Evolutionary conservation across 2,329 filamentous ascomycete genomes (phyloP).

Genomic region (Magnaporthales sp.): DNA sequence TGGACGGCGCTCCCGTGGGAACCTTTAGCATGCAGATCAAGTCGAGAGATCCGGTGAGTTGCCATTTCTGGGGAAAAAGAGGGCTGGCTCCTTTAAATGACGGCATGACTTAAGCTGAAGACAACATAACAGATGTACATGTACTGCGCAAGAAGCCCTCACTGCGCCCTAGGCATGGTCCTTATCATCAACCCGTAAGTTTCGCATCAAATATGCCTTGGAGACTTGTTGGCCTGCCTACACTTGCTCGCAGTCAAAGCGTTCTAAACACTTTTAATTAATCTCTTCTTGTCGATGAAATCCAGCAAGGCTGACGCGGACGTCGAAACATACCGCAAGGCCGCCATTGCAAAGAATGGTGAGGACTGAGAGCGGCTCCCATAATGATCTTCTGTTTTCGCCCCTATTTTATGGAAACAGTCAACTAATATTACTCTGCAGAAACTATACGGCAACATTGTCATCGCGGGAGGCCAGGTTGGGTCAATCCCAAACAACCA

Average conservation of each 20-base stretch:
- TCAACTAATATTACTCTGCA: background rate
- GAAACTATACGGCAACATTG: background rate
- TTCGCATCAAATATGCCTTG: background rate
- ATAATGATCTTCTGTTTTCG: background rate
- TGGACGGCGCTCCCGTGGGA: background rate
- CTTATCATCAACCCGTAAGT: constrained; percentile 56
- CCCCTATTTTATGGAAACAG: background rate
- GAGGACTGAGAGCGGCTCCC: background rate
- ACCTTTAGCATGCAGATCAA: constrained; percentile 2
- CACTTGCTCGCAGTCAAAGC: too few species aligned
- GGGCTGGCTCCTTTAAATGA: background rate
- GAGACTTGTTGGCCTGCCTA: background rate
- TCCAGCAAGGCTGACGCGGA: background rate
- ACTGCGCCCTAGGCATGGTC: constrained; percentile 68
- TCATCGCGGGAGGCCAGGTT: background rate
- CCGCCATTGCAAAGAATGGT: background rate
- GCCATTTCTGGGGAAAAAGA: background rate
- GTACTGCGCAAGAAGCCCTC: constrained; percentile 65
- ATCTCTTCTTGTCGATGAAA: background rate
- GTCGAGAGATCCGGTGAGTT: constrained; percentile 27
- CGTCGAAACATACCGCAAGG: background rate
- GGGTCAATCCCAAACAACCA: background rate
- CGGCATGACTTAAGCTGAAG: background rate
- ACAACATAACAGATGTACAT: constrained; percentile 48
- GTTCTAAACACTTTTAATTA: background rate